Base-by-base conservation (phyloP, 2,329 filamentous ascomycete species). In the Colletotrichum spaethianum region DNA sequence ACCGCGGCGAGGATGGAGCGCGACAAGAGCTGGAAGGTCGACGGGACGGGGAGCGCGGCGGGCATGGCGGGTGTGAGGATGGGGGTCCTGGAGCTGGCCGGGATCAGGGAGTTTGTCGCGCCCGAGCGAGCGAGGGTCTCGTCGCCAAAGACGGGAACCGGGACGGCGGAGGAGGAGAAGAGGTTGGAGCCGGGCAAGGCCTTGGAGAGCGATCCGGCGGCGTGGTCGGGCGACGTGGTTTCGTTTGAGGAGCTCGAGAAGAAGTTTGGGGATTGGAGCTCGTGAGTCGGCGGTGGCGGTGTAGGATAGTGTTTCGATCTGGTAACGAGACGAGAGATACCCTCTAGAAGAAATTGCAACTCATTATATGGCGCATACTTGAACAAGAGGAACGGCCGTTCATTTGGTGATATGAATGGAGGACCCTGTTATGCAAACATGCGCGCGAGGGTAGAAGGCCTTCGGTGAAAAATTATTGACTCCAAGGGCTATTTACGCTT, bases 71-170 rank as follows among this genome's bases (percentile, higher is more conserved):
- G 82, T 9, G 82, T 82, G 36, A 77, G 83, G 63, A 75, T 78
- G 28, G 83, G 82, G 14, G 80, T 85, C 11, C 59, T 86, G 36
- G 81, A 83, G 57, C 81, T 85, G 78, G 83, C 83, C 1, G 84
- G 83, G 4, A 79, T 83, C 7, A 70, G 55, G 28, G 44, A 71
- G 44, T 60, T 57, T 26, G 44, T 71, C 18, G 61, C 50, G 26
- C 44, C 62, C 4, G 26, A 57, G 33, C 56, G n/a, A 53, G 31
- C 31, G 6, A 59, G 53, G 36, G 57, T n/a, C 9, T 36, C 42
- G 42, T 33, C 33, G 36, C 20, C 56, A 20, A 55, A 64, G 69
- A 0, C 48, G 1, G 7, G 40, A 38, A 46, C 31, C 12, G 46
- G 23, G 26, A 16, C 28, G 1, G 23, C 9, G 5, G 60, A 50